Evolutionary conservation across 805 yeast species (phyloP).

Genomic region (Komagataella ulmi): DNA sequence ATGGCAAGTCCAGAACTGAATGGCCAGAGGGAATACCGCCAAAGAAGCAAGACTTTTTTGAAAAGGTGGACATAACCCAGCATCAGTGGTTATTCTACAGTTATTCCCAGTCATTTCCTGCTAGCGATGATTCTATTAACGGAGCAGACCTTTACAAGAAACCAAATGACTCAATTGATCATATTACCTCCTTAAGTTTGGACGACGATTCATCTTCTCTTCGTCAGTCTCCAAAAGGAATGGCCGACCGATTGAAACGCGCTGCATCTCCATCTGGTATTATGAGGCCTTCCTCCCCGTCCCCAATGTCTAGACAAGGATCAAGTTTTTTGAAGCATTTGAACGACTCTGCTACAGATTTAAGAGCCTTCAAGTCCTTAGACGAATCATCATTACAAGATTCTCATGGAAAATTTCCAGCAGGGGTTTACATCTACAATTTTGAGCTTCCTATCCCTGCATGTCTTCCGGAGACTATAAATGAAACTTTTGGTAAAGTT

Average conservation of each 20-base stretch:
- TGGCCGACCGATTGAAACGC: neutral
- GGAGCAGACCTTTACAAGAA: conserved; percentile 36
- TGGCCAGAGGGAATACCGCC: conserved; percentile 99
- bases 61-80: conserved; percentile 48
- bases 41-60: conserved; percentile 52
- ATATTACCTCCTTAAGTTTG: conserved; percentile 22
- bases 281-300: conserved; percentile 12
- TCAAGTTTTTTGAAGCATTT: neutral
- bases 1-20: conserved; percentile 67
- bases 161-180: conserved; percentile 13
- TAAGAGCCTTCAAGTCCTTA: conserved; percentile 10
- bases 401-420: conserved; percentile 35
- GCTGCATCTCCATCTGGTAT: neutral
- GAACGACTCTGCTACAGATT: conserved; percentile 4
- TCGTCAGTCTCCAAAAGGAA: neutral
- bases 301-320: conserved; percentile 6
- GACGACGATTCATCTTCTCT: conserved; percentile 6
- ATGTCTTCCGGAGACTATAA: conserved; percentile 67
- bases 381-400: conserved; percentile 6
- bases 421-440: conserved; percentile 88
- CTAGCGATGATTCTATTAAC: conserved; percentile 18
- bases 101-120: conserved; percentile 15
- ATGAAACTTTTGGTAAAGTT: conserved; percentile 74
- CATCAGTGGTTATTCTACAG: conserved; percentile 90
- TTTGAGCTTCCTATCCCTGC: conserved; percentile 84